phyloP scores from a whole-genome alignment of 2,329 filamentous ascomycete species.

The Coniochaeta sp. region DNA sequence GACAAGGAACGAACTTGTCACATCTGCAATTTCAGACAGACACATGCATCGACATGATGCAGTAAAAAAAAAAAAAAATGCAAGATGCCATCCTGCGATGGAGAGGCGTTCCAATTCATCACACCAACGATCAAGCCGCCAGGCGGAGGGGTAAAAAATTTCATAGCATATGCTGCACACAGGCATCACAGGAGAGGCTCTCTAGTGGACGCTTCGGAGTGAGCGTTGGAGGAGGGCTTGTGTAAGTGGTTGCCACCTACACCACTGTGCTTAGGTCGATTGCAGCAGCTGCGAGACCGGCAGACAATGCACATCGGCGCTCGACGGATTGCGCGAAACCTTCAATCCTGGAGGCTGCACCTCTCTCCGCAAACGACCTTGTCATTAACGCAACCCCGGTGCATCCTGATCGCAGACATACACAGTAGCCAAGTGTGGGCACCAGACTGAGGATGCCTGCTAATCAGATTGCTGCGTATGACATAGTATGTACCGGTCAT shows the following conservation, averaged over 20 bases:
- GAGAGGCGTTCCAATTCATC: background rate
- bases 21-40: background rate
- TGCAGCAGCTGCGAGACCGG: background rate
- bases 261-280: background rate
- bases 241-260: background rate
- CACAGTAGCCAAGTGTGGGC: background rate
- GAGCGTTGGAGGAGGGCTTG: background rate
- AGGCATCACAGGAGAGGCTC: background rate
- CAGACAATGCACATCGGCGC: background rate
- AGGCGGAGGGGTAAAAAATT: background rate
- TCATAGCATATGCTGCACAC: background rate
- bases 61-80: background rate
- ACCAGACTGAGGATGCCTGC: background rate
- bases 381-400: background rate
- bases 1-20: too few relatives aligned
- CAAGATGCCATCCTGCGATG: background rate
- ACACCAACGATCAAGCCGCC: background rate
- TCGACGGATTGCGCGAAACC: too few relatives aligned
- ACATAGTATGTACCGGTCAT: background rate
- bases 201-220: conserved; percentile 1
- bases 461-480: background rate
- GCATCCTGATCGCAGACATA: background rate
- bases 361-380: background rate
- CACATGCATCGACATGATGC: background rate
- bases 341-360: too few relatives aligned